Base-by-base conservation (phyloP, 1,284 basidiomycete species). In the Phellopilus nigrolimitatus region DNA sequence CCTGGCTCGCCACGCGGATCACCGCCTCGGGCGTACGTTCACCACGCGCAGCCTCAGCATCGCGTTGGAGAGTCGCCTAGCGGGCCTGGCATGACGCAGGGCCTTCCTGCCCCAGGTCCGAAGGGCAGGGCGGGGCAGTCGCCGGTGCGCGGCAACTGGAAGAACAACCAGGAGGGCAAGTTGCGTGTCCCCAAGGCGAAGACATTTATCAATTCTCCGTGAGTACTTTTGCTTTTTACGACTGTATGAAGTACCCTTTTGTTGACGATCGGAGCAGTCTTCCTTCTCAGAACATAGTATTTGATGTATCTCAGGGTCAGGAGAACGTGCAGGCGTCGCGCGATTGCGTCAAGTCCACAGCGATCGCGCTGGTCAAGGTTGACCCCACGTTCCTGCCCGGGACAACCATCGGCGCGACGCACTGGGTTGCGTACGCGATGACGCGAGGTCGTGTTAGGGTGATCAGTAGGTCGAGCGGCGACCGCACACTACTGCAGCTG, bases 351-450 rank as follows among this genome's bases (percentile, higher is more conserved):
- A 87, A 88, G 63, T 86, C 84, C 12, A 90, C 88, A 0, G 84
- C 88, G 4, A 91, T 91, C 53, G 88, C 88, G 15, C 73, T 90
- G 37, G 86, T 91, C 61, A 85, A 82, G 64, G 85, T 91, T 58
- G 88, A 90, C 56, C 71, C 86, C 10, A 77, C 84, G 21, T 91
- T 90, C 69, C 68, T 88, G 47, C 84, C 84, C 47, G 88, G 88
- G 7, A 84, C 84, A 9, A 91, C 88, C 25, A 91, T 91, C 51
- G 88, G 88, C 8, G 88, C 87, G 8, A 89, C 87, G 4, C 84
- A 88, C 61, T 91, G 88, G 85, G 88, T 91, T 54, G 88, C 88
- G 10, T 91, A 91, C 62, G 88, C 86, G 17, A 91, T 91, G 89
- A 90, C 84, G n/a, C 82, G 84, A 68, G 87, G 84, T 56, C 87